Percentiles rank a stretch among this genome's conserved stretches.
These are phyloP conservation scores for Insectozyma bohioensis DNA, from an alignment of 1,139 yeast species.

Conservation along the genomic window DNA sequence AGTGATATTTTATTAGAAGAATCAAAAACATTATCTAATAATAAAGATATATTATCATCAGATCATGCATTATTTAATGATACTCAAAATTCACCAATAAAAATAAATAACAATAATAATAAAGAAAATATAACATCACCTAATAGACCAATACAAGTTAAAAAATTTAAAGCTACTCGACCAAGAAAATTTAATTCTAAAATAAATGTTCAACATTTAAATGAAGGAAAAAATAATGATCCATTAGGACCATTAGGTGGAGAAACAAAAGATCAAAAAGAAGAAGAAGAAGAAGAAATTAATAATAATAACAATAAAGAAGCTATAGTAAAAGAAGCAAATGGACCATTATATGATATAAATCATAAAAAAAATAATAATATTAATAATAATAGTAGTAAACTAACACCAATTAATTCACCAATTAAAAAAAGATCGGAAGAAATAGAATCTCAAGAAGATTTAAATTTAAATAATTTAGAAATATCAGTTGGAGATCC, in stretches of 20 bases:
- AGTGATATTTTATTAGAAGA: constrained; percentile 23
- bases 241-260: constrained; percentile 47
- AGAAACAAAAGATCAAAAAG: constrained; percentile 15
- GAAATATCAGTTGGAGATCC: constrained; percentile 87
- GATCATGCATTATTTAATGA: constrained; percentile 37
- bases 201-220: constrained; percentile 33
- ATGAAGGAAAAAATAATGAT: constrained; percentile 14
- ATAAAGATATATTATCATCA: constrained; percentile 13
- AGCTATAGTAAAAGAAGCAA: constrained; percentile 35
- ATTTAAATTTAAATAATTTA: constrained; percentile 29
- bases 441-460: constrained; percentile 3
- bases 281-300: constrained; percentile 8
- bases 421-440: constrained; percentile 1
- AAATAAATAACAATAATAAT: constrained; percentile 14
- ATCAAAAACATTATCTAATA: constrained; percentile 21
- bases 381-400: no score
- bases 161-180: constrained; percentile 46
- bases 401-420: constrained; percentile 4
- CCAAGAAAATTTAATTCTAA: constrained; percentile 36
- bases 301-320: constrained; percentile 21
- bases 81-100: constrained; percentile 33
- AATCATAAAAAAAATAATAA: no score
- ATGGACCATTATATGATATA: constrained; percentile 54
- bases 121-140: constrained; percentile 28
- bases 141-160: constrained; percentile 24